These are phyloP conservation scores for Mallotus repandus DNA, from an alignment of 441 rosid genomes.

Conservation along the genomic window DNA sequence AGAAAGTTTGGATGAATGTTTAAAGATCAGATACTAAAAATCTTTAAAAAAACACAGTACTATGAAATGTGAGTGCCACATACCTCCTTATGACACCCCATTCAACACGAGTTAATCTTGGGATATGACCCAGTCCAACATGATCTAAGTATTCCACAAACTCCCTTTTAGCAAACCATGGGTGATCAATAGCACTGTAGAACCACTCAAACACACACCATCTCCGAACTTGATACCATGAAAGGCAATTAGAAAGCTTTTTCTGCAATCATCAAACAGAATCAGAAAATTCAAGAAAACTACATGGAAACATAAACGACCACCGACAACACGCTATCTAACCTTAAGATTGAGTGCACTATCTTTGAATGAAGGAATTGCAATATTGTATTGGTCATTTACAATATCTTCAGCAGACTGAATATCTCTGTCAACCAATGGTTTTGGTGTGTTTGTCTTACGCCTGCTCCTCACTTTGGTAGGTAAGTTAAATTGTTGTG, in stretches of 20 bases:
- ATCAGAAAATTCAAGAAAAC: neutral
- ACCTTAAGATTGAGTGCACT: slow-evolving; percentile 51
- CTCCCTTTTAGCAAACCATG: slow-evolving; percentile 98
- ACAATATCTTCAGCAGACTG: slow-evolving; percentile 36
- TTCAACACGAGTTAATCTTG: slow-evolving; percentile 91
- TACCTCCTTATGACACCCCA: slow-evolving; percentile 99
- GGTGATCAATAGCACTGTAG: slow-evolving; percentile 93
- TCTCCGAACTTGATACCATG: slow-evolving; percentile 60
- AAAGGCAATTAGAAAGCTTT: slow-evolving; percentile 64
- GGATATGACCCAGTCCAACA: slow-evolving; percentile 89
- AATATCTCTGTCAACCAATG: slow-evolving; percentile 40
- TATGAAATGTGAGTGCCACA: slow-evolving; percentile 19
- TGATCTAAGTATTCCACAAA: slow-evolving; percentile 90
- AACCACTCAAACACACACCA: slow-evolving; percentile 97
- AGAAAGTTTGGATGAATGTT: slow-evolving; percentile 21
- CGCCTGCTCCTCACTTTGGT: slow-evolving; percentile 68
- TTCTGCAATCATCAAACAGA: slow-evolving; percentile 51
- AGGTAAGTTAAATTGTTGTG: slow-evolving; percentile 40
- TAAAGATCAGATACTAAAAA: slow-evolving; percentile 11
- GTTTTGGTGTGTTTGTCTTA: slow-evolving; percentile 54
- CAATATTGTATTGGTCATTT: slow-evolving; percentile 39
- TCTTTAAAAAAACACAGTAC: neutral
- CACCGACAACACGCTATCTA: slow-evolving; percentile 22
- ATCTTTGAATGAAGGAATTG: slow-evolving; percentile 34
- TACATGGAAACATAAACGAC: slow-evolving; percentile 10